Evolutionary conservation across 2,329 filamentous ascomycete genomes (phyloP).

Genomic region (Cordyceps cicadae): DNA sequence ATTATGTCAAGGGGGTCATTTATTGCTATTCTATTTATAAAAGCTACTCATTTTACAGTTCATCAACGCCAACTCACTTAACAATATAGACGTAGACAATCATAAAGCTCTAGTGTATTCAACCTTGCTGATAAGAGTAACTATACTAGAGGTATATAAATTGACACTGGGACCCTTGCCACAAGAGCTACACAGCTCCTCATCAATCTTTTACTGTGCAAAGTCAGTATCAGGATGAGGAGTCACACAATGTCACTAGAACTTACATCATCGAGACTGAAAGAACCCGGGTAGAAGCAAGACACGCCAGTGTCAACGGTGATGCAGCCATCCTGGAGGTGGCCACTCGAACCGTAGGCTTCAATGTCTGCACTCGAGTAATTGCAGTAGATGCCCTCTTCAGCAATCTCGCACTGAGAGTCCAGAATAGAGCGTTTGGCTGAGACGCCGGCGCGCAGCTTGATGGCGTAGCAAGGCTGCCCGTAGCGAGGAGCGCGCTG

Average conservation of each 20-base stretch:
- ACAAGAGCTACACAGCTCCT: background rate
- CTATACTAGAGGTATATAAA: background rate
- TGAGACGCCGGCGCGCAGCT: background rate
- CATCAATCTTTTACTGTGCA: background rate
- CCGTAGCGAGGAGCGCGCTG: background rate
- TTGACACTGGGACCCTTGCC: background rate
- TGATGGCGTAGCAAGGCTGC: background rate
- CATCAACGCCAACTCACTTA: background rate
- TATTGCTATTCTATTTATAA: background rate
- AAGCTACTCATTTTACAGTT: background rate
- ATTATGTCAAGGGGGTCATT: background rate
- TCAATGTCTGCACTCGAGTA: background rate
- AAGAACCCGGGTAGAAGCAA: background rate
- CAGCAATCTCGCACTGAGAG: background rate
- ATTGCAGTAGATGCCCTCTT: background rate
- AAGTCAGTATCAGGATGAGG: background rate
- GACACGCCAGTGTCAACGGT: background rate
- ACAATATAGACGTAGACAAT: background rate
- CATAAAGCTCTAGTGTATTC: background rate
- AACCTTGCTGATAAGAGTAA: background rate
- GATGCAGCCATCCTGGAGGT: background rate
- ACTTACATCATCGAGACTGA: background rate
- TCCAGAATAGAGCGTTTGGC: background rate
- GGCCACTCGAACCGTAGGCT: background rate
- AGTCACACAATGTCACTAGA: background rate